These are phyloP conservation scores for Posidonia oceanica DNA, from an alignment of 116 monocot genomes.

Conservation along the genomic window DNA sequence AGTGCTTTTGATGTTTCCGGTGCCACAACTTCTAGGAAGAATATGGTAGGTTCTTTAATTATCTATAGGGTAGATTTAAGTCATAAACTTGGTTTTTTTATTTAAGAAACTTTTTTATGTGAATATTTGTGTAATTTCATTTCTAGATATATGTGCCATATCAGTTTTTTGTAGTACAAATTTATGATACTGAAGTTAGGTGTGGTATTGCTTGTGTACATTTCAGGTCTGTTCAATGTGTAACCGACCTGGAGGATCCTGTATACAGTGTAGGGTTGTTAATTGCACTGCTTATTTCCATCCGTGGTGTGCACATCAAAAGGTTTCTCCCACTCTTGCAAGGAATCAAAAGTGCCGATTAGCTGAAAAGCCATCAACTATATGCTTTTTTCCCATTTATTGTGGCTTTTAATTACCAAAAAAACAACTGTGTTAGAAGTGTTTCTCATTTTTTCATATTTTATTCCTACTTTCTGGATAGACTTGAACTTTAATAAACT, in stretches of 20 bases:
- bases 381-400: neutral
- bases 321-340: slow-evolving; percentile 24
- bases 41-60: slow-evolving; percentile 32
- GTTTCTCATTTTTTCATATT: too few species aligned
- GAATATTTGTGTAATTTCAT: neutral
- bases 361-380: neutral
- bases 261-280: slow-evolving; percentile 65
- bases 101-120: neutral
- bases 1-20: slow-evolving; percentile 89
- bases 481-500: too few species aligned
- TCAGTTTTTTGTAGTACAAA: neutral
- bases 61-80: neutral
- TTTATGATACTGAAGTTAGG: neutral
- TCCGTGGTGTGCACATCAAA: slow-evolving; percentile 95
- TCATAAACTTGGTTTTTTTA: neutral
- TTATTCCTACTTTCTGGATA: too few species aligned
- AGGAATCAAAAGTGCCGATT: neutral
- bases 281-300: slow-evolving; percentile 62
- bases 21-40: slow-evolving; percentile 39
- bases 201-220: neutral
- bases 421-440: too few species aligned
- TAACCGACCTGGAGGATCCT: slow-evolving; percentile 66
- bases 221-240: slow-evolving; percentile 73
- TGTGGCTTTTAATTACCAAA: neutral
- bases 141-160: neutral